Conservation (phyloP, 179 eudicot genomes). For the Spergularia azorica region DNA sequence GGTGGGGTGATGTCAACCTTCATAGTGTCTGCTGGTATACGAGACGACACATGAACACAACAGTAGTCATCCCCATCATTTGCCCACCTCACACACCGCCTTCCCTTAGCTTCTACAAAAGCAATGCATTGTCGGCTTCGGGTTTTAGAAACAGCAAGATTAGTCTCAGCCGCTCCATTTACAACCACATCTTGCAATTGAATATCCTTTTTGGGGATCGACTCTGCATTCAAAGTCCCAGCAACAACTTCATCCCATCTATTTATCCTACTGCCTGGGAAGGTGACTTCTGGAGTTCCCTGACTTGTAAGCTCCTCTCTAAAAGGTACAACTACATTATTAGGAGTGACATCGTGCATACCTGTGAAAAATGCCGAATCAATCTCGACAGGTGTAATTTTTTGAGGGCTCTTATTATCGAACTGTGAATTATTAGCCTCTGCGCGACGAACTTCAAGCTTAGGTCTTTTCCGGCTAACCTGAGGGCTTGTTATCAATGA, state of each 20-base stretch:
- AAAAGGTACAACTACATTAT: conserved; percentile 27
- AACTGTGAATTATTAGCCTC: conserved; percentile 56
- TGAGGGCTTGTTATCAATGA: conserved; percentile 44
- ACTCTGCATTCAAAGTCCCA: conserved; percentile 47
- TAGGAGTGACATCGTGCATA: conserved; percentile 29
- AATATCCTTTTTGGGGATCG: conserved; percentile 34
- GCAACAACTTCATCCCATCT: conserved; percentile 56
- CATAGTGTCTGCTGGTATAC: conserved; percentile 39
- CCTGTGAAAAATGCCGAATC: conserved; percentile 57
- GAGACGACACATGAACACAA: conserved; percentile 87
- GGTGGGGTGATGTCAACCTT: conserved; percentile 47
- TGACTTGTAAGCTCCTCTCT: conserved; percentile 32
- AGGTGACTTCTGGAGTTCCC: conserved; percentile 26
- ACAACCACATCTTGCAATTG: conserved; percentile 33
- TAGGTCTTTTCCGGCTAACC: conserved; percentile 80
- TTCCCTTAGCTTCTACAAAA: conserved; percentile 88
- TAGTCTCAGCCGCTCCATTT: conserved; percentile 36
- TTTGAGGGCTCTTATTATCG: conserved; percentile 43
- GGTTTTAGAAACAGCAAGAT: conserved; percentile 34
- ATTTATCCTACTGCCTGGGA: conserved; percentile 31
- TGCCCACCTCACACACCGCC: conserved; percentile 97
- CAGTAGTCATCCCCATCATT: conserved; percentile 92
- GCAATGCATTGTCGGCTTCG: conserved; percentile 76
- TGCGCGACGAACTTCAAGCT: conserved; percentile 98
- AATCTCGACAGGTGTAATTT: conserved; percentile 41